phyloP scores from a whole-genome alignment of 2,329 filamentous ascomycete species.

The Colletotrichum viniferum region DNA sequence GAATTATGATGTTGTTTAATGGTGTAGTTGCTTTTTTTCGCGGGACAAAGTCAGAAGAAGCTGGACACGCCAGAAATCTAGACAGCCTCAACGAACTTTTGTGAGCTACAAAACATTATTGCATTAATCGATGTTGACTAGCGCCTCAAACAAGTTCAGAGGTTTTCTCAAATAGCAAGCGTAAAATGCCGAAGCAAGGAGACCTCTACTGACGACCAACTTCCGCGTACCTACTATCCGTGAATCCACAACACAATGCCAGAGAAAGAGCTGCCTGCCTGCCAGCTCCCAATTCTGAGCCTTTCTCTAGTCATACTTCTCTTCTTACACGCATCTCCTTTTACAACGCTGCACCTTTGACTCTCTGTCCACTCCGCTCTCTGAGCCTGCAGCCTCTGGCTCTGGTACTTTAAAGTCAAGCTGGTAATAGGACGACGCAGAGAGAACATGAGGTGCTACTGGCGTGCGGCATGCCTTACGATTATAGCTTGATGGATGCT shows the following conservation, averaged over 20 bases:
- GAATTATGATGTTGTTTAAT: fast-evolving
- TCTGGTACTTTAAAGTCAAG: not conserved
- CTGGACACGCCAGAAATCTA: too few species aligned
- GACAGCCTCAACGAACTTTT: fast-evolving
- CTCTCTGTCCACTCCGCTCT: not conserved
- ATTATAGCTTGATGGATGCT: not conserved
- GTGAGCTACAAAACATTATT: fast-evolving
- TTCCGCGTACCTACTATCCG: fast-evolving
- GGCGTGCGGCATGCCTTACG: not conserved
- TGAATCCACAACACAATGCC: not conserved
- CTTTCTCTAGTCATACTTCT: fast-evolving
- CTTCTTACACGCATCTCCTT: not conserved
- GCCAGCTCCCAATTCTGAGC: too few species aligned
- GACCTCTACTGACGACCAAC: fast-evolving
- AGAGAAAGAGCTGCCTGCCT: too few species aligned
- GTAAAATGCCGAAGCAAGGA: fast-evolving
- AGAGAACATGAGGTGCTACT: not conserved
- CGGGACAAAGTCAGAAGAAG: not conserved
- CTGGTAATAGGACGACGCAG: not conserved
- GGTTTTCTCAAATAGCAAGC: fast-evolving
- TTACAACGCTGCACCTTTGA: not conserved
- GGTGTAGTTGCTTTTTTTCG: fast-evolving
- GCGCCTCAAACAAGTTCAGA: not conserved
- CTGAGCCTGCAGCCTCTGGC: not conserved
- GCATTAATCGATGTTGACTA: fast-evolving